phyloP scores from a whole-genome alignment of 2,329 filamentous ascomycete genomes.

The Colletotrichum costaricense region DNA sequence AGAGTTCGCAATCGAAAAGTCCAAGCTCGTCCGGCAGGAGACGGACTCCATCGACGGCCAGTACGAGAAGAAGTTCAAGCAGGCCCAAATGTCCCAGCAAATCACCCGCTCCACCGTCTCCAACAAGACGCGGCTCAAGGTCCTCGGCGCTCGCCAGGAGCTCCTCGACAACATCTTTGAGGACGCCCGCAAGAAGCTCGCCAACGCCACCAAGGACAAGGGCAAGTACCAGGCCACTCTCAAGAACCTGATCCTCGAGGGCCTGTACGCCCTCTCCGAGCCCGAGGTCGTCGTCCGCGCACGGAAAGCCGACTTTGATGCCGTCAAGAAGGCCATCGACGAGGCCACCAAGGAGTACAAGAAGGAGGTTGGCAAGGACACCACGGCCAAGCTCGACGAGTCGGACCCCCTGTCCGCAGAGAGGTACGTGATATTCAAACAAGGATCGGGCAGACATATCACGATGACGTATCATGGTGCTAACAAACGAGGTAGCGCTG shows the following conservation, averaged over 20 bases:
- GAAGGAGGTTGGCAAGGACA: constrained; percentile 77
- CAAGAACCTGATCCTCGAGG: constrained; percentile 87
- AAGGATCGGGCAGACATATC: not conserved
- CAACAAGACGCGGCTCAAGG: constrained; percentile 94
- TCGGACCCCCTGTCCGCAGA: constrained; percentile 81
- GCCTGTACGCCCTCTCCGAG: constrained; percentile 89
- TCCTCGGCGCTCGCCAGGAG: constrained; percentile 89
- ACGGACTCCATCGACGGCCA: constrained; percentile 89
- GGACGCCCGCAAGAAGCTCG: constrained; percentile 78
- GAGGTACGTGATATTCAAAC: constrained; percentile 70
- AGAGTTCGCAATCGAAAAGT: constrained; percentile 99
- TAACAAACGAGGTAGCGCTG: constrained; percentile 69
- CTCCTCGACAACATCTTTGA: constrained; percentile 93
- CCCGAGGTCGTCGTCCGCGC: constrained; percentile 78
- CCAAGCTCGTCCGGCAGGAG: constrained; percentile 96
- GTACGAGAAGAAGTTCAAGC: constrained; percentile 99
- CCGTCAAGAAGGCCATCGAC: constrained; percentile 82
- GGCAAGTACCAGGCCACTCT: constrained; percentile 80
- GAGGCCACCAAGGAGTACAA: constrained; percentile 86
- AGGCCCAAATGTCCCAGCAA: constrained; percentile 97
- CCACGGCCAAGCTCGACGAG: constrained; percentile 80
- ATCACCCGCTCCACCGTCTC: constrained; percentile 95
- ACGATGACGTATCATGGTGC: not conserved
- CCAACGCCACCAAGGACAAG: constrained; percentile 73
- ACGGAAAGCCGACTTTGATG: constrained; percentile 81